phyloP scores from a whole-genome alignment of 2,329 filamentous ascomycete genomes.

The Pseudocercospora crystallina region DNA sequence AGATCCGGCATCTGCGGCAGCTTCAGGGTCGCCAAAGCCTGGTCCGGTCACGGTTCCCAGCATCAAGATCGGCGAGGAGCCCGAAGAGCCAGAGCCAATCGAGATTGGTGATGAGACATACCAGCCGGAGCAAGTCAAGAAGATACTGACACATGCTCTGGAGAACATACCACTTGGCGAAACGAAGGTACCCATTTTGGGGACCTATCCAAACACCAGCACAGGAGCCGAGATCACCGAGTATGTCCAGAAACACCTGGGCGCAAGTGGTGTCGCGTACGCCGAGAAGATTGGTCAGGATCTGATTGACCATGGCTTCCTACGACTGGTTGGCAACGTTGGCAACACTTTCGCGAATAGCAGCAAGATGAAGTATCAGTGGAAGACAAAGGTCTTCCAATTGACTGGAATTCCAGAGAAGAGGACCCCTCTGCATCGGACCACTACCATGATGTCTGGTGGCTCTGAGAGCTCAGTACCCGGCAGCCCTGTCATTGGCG shows the following conservation, averaged over 20 bases:
- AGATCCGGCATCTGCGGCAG: conserved; percentile 62
- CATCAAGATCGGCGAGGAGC: conserved; percentile 76
- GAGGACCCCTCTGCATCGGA: conserved; percentile 67
- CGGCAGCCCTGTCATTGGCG: conserved; percentile 81
- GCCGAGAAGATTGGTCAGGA: conserved; percentile 95
- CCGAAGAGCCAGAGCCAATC: conserved; percentile 73
- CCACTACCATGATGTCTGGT: conserved; percentile 66
- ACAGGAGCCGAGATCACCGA: conserved; percentile 91
- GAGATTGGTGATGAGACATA: conserved; percentile 92
- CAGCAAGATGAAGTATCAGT: conserved; percentile 96
- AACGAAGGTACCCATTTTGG: conserved; percentile 91
- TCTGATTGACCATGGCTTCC: conserved; percentile 78
- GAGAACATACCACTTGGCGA: conserved; percentile 84
- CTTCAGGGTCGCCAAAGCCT: conserved; percentile 50
- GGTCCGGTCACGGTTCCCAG: conserved; percentile 64
- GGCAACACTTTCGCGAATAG: conserved; percentile 96
- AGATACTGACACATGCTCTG: conserved; percentile 82
- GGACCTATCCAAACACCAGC: conserved; percentile 91
- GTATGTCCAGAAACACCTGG: conserved; percentile 87
- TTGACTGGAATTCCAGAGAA: conserved; percentile 85
- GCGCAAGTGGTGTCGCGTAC: conserved; percentile 79
- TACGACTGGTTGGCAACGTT: conserved; percentile 89
- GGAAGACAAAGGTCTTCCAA: conserved; percentile 89
- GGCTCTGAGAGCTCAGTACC: conserved; percentile 26
- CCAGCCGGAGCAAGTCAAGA: conserved; percentile 82